Base-by-base conservation (phyloP, 495 filamentous ascomycete genomes). In the Pseudoneurospora amorphoporcata region DNA sequence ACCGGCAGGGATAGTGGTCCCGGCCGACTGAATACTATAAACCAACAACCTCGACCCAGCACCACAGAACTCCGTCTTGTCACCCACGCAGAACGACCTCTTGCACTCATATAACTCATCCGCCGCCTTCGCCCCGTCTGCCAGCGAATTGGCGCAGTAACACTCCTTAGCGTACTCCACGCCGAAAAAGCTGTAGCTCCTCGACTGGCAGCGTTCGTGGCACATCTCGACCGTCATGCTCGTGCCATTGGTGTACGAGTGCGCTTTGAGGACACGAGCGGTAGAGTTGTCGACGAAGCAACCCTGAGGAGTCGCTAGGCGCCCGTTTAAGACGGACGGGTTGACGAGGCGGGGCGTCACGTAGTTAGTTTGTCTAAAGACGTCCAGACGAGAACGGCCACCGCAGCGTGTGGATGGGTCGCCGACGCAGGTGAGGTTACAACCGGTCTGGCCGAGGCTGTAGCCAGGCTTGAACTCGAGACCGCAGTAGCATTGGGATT, bases 401-500 rank as follows among this genome's bases (percentile, higher is more conserved):
- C 74, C 74, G 61, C 74, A 76, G 16, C 40, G 69, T 45, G 71
- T 39, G 6, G 41, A n/a, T n/a, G n/a, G 12, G 68, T 81, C 74
- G 68, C 81, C 81, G 65, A 73, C 78, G 65, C 80, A 82, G 0
- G 73, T 58, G 77, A 81, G 80, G 45, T 68, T 69, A 75, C 80
- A 82, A 10, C 81, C 77, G 2, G 70, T 72, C 58, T 74, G 61
- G 23, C 68, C 70, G 69, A 73, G 69, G 29, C 61, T 41, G 37
- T 77, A 79, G 10, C 79, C 80, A 5, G 73, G 69, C 65, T 76
- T 78, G 37, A 82, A 75, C 39, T 71, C 69, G 9, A 76, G 47
- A 4, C 79, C 81, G 53, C 83, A 85, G 70, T 80, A 85, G 69
- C 84, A 86, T 74, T 85, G 81, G 29, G 77, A 72, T 8, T 72